These are phyloP conservation scores for Candida tetrigidarum DNA, from an alignment of 1,139 yeast species.

Conservation along the genomic window DNA sequence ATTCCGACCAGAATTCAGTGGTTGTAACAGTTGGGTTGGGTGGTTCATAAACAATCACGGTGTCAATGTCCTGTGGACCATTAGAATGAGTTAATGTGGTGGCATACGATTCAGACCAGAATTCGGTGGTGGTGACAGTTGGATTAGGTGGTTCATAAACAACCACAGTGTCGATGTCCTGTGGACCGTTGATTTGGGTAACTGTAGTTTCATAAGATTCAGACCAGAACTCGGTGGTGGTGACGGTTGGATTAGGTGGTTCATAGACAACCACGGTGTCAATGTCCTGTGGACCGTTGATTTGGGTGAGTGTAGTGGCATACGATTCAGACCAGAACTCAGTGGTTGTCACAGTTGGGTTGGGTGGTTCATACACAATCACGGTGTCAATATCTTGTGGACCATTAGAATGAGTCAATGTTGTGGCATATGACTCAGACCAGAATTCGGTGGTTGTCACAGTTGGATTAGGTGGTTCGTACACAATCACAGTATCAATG, in stretches of 20 bases:
- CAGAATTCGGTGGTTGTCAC: constrained; percentile 15
- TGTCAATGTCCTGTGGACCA: constrained; percentile 18
- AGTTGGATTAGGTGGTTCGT: constrained; percentile 22
- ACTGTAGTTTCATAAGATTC: neutral
- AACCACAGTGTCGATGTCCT: constrained; percentile 22
- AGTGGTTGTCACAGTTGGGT: constrained; percentile 13
- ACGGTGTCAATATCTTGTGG: constrained; percentile 19
- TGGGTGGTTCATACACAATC: constrained; percentile 20
- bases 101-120: constrained; percentile 15
- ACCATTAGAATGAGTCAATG: constrained; percentile 9
- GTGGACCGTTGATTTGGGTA: constrained; percentile 8
- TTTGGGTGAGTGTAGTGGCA: constrained; percentile 16
- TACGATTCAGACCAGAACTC: constrained; percentile 18
- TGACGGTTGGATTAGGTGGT: constrained; percentile 20
- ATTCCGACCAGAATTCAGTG: constrained; percentile 15
- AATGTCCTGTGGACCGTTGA: constrained; percentile 12
- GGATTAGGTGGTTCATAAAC: constrained; percentile 23
- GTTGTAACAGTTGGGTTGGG: constrained; percentile 12
- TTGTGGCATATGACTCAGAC: neutral
- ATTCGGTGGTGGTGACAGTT: constrained; percentile 15
- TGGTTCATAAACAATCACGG: constrained; percentile 25
- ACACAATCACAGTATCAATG: constrained; percentile 23
- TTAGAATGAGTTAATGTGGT: constrained; percentile 15
- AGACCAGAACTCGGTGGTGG: constrained; percentile 2
- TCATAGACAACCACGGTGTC: constrained; percentile 20